These are phyloP conservation scores for Penicillium sp. DNA, from an alignment of 2,329 filamentous ascomycete genomes.

Conservation along the genomic window DNA sequence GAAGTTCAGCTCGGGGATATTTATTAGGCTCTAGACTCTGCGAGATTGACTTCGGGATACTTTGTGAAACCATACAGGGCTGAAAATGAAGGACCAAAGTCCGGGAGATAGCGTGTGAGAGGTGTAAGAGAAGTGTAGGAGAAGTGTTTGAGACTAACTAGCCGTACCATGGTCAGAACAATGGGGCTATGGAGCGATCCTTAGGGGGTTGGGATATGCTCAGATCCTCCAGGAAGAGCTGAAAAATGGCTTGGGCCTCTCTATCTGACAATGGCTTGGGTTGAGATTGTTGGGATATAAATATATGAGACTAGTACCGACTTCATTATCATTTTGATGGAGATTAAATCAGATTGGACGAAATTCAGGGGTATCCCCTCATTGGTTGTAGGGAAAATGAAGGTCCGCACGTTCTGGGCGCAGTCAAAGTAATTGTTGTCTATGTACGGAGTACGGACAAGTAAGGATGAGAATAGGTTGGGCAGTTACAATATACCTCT, in stretches of 20 bases:
- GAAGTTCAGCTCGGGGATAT: neutral
- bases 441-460: too few species aligned
- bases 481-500: neutral
- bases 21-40: neutral
- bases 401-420: conserved; percentile 15
- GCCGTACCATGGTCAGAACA: neutral
- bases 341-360: neutral
- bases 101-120: neutral
- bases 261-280: neutral
- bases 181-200: neutral
- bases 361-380: conserved; percentile 1
- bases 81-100: neutral
- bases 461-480: neutral
- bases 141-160: conserved; percentile 1
- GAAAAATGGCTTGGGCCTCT: neutral
- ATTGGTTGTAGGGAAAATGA: conserved; percentile 3
- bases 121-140: neutral
- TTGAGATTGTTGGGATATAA: neutral
- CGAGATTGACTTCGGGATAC: neutral
- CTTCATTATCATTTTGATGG: neutral
- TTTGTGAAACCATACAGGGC: neutral
- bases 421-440: neutral
- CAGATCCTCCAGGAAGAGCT: neutral
- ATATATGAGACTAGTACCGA: neutral
- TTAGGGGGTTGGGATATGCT: neutral